Percentiles rank a stretch among this genome's conserved stretches.
phyloP scores from a whole-genome alignment of 2,329 filamentous ascomycete genomes.

The Emmonsiellopsis sp. region DNA sequence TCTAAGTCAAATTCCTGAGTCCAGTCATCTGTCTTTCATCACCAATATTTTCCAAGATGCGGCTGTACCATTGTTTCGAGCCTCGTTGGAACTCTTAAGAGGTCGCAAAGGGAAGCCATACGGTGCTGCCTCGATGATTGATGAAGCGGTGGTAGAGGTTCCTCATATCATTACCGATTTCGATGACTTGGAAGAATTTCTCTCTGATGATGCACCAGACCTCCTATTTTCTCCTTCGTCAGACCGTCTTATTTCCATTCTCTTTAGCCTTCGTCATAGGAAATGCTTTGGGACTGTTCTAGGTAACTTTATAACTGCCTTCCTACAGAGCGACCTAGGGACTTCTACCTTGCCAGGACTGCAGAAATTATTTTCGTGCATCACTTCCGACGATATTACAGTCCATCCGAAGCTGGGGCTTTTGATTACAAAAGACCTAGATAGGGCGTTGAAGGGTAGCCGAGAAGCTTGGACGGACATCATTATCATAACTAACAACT shows the following conservation, averaged over 20 bases:
- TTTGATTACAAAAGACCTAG: conserved; percentile 26
- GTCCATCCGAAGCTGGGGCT: conserved; percentile 24
- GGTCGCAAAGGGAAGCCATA: conserved; percentile 56
- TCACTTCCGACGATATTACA: conserved; percentile 28
- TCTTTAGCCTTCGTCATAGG: conserved; percentile 47
- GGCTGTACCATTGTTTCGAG: conserved; percentile 32
- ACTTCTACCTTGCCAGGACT: conserved; percentile 25
- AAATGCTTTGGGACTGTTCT: conserved; percentile 31
- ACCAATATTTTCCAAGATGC: conserved; percentile 27
- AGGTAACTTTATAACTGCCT: conserved; percentile 25
- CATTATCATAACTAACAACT: conserved; percentile 28
- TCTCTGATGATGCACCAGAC: conserved; percentile 46
- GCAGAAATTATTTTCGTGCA: conserved; percentile 28
- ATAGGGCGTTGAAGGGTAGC: conserved; percentile 27
- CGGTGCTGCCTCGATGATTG: conserved; percentile 51
- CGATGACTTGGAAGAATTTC: conserved; percentile 40
- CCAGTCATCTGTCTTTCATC: conserved; percentile 17
- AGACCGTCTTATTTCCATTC: conserved; percentile 53
- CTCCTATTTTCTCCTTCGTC: conserved; percentile 62
- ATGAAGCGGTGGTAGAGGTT: conserved; percentile 40
- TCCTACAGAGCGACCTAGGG: conserved; percentile 23
- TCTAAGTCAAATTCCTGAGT: conserved; percentile 18
- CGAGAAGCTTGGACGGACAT: conserved; percentile 30
- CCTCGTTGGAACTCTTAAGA: conserved; percentile 41
- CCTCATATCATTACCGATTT: conserved; percentile 32